Conservation (phyloP, 2,329 filamentous ascomycete species). For the Bipolaris zeicola region DNA sequence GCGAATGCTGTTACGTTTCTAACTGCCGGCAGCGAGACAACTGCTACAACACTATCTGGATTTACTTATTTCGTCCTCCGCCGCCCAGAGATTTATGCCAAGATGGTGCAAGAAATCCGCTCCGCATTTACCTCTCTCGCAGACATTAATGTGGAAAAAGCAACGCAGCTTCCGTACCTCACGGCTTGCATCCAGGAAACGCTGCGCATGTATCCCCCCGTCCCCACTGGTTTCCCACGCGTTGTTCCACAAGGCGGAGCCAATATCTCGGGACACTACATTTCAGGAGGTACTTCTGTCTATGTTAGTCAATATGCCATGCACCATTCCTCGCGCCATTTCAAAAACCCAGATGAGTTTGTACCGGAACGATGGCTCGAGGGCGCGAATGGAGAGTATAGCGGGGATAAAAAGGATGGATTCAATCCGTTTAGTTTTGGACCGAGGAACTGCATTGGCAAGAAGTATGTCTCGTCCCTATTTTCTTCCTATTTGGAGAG, state of each 20-base stretch:
- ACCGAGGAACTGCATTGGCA: slow-evolving; percentile 37
- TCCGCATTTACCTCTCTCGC: slow-evolving; percentile 20
- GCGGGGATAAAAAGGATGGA: slow-evolving; percentile 38
- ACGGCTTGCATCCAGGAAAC: slow-evolving; percentile 36
- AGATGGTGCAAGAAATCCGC: slow-evolving; percentile 33
- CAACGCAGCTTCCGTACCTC: slow-evolving; percentile 35
- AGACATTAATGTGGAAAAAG: slow-evolving; percentile 36
- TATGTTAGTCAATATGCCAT: slow-evolving; percentile 41
- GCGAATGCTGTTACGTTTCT: slow-evolving; percentile 44
- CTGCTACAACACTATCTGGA: slow-evolving; percentile 52
- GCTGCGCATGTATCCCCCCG: slow-evolving; percentile 36
- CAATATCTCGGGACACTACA: slow-evolving; percentile 31
- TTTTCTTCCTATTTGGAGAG: background rate
- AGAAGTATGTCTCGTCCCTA: slow-evolving; percentile 36
- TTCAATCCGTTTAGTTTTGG: slow-evolving; percentile 39
- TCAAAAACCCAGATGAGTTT: slow-evolving; percentile 30
- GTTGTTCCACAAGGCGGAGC: slow-evolving; percentile 32
- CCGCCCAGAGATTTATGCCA: slow-evolving; percentile 22
- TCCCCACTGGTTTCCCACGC: slow-evolving; percentile 38
- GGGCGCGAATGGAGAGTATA: slow-evolving; percentile 35
- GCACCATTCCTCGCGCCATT: slow-evolving; percentile 39
- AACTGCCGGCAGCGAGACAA: slow-evolving; percentile 55
- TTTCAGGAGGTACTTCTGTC: slow-evolving; percentile 34
- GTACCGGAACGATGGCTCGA: slow-evolving; percentile 47
- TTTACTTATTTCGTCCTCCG: slow-evolving; percentile 50